Base-by-base conservation (phyloP, 345 rosid genomes). In the Heritiera littoralis region DNA sequence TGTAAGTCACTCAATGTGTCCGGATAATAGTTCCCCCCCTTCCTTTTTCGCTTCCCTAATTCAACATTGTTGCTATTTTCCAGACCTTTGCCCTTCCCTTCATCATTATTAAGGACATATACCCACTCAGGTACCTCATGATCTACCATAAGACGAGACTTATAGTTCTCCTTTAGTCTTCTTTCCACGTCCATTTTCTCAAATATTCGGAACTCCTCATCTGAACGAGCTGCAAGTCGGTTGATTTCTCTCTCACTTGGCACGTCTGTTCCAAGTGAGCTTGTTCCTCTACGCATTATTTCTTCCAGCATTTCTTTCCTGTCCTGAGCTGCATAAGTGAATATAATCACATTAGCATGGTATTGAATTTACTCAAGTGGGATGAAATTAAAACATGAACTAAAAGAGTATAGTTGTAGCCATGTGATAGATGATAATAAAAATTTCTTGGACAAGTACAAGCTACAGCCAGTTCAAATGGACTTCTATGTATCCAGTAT, bases 201-300 rank as follows among this genome's bases (percentile, higher is more conserved):
- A 80, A 97, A 97, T 85, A 92, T 78, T 86, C 93, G 88, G 83
- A 92, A 93, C 83, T 97, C 99, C 70, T 94, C 98, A 41, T 88
- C 93, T 30, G 94, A 70, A 71, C 99, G 89, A 59, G 99, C 98
- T 12, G 98, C 99, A 3, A 97, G 98, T 59, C 97, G 85, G 83
- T 97, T 97, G 84, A 97, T 97, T 86, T 97, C 99, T 86, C 97
- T 94, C 89, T 97, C 99, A 79, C 98, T 97, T 9, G 99, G 99
- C 76, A 97, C 98, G 78, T 94, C 99, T 38, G 87, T 88, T 81
- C 99, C 99, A 23, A 97, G 92, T 43, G 98, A 89, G 82, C 98
- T 94, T 66, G 98, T 86, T 83, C 99, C 99, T 86, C 84, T 91
- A n/a, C 97, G 92, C 99, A 96, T 96, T 58, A 96, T 92, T 88